Evolutionary conservation across 2,329 filamentous ascomycete species (phyloP).

Genomic region (Chrysosporium queenslandicum): DNA sequence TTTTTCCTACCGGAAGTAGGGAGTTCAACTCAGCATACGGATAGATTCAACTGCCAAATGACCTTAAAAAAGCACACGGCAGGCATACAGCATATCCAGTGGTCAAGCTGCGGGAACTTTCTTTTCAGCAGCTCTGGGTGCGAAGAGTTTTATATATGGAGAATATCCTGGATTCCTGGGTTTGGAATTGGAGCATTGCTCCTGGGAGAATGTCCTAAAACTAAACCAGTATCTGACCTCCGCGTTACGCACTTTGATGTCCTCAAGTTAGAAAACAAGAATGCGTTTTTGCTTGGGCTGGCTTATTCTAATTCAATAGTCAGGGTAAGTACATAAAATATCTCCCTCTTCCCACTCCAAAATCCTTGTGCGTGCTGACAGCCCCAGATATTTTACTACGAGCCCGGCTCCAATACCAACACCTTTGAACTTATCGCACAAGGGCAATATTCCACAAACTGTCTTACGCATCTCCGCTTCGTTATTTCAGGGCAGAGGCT

Average conservation of each 20-base stretch:
- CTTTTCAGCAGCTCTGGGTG: constrained; percentile 79
- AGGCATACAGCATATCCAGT: constrained; percentile 71
- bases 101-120: constrained; percentile 55
- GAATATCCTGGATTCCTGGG: constrained; percentile 47
- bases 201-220: constrained; percentile 41
- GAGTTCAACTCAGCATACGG: constrained; percentile 17
- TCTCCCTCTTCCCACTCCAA: constrained; percentile 4
- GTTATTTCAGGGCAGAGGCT: constrained; percentile 37
- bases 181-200: constrained; percentile 46
- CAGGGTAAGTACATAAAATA: constrained; percentile 40
- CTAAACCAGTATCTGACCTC: constrained; percentile 52
- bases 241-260: constrained; percentile 73
- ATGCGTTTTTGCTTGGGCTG: constrained; percentile 53
- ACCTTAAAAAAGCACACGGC: constrained; percentile 68
- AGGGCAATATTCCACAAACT: constrained; percentile 59
- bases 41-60: constrained; percentile 44
- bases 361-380: constrained; percentile 13
- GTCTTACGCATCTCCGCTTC: constrained; percentile 56
- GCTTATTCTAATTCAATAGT: constrained; percentile 76
- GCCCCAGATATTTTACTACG: constrained; percentile 41
- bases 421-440: constrained; percentile 39
- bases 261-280: constrained; percentile 22
- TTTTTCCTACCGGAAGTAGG: constrained; percentile 42
- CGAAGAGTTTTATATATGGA: constrained; percentile 86
- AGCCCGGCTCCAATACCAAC: constrained; percentile 18